These are phyloP conservation scores for Leishmania major DNA, from an alignment of 208 protist species.

Conservation along the genomic window DNA sequence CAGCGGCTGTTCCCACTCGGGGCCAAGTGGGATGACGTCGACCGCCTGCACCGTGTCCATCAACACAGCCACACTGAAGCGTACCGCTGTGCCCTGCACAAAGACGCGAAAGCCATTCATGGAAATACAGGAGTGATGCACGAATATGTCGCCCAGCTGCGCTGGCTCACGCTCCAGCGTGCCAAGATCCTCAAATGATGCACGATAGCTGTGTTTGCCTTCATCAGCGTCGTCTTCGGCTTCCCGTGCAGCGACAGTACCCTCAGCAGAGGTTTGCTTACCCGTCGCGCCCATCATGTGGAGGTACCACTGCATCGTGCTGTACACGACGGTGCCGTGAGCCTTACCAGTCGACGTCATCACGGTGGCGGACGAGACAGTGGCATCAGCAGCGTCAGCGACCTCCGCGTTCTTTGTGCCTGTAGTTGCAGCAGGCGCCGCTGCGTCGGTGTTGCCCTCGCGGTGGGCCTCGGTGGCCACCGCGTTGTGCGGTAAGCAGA, in stretches of 20 bases:
- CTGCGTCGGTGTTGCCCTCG: neutral
- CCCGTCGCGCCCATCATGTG: slow-evolving; percentile 1
- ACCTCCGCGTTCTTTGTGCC: neutral
- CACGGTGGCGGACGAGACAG: neutral
- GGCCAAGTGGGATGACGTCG: slow-evolving; percentile 41
- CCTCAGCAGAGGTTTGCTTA: neutral
- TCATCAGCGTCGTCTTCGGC: neutral
- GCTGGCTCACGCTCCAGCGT: slow-evolving; percentile 35
- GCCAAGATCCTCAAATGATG: slow-evolving; percentile 3
- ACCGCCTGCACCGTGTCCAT: slow-evolving; percentile 68
- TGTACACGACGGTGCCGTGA: slow-evolving; percentile 33
- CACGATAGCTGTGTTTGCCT: too few relatives aligned
- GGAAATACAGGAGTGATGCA: slow-evolving; percentile 63
- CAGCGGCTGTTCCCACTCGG: slow-evolving; percentile 16
- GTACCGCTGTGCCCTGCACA: slow-evolving; percentile 43
- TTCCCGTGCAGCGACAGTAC: neutral
- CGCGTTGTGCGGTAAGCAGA: neutral
- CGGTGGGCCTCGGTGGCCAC: neutral
- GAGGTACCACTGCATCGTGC: slow-evolving; percentile 55
- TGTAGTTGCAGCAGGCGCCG: neutral
- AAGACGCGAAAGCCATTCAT: slow-evolving; percentile 62
- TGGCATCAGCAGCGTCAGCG: neutral
- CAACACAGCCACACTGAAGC: slow-evolving; percentile 51
- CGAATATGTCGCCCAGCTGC: slow-evolving; percentile 60
- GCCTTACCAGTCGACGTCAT: slow-evolving; percentile 12